Base-by-base conservation (phyloP, 208 protist genomes). In the Trypanosoma boissoni region DNA sequence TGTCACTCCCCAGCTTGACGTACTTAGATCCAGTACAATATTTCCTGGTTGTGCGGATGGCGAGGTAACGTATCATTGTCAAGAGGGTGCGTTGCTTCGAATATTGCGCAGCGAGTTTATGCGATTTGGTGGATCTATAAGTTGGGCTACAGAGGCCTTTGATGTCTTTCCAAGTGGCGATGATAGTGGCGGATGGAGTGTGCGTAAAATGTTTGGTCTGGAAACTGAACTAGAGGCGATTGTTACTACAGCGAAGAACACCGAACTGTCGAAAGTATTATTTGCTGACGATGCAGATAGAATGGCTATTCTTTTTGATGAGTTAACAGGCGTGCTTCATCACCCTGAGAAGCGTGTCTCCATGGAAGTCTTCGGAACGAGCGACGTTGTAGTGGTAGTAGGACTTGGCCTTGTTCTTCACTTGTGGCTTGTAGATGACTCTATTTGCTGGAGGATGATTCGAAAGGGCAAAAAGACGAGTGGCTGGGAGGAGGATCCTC, bases 21-120 rank as follows among this genome's bases (percentile, higher is more conserved):
- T 74, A 9, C 74, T 86, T 7, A 74, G 74, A 18, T 69, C 80
- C 37, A 68, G 83, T 37, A 46, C 8, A 4, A 68, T 69, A 7
- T 93, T 88, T 74, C 78, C 86, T 2, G 86, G 86, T 18, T 90
- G 82, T 56, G 68, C 86, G 5, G 50, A 76, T 3, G 81, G 77
- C 9, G 83, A 93, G 57, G 16, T 72, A 12, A 57, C 74, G 6
- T 93, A 83, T 53, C 86, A 93, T 49, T 90, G 82, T 45, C 58
- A 65, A 2, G 74, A 93, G 58, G 86, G 86, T 23, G 36, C 41
- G 1, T 68, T 93, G 16, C 59, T 91, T 34, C 68, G 83, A 5
- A 72, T 70, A 10, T 60, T 93, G 21, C 80, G 86, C 34, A 80
- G 52, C 2, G 83, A 93, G 59, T 89, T 87, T 58, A 58, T 91